Conservation (phyloP, 306 rosid genomes). For the Cucumis cinereus region DNA sequence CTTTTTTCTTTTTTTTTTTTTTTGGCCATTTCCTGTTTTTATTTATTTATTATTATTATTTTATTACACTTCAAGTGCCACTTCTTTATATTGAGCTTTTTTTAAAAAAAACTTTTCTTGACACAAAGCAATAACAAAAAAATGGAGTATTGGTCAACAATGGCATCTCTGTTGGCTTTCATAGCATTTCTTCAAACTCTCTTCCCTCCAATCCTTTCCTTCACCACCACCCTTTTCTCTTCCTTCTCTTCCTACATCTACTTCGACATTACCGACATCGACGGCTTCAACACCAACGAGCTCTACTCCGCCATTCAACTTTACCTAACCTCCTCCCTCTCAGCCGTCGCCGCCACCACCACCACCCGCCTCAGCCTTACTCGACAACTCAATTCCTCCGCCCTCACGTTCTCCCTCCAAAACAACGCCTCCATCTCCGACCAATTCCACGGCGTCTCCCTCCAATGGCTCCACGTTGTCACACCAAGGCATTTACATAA, state of each 20-base stretch:
- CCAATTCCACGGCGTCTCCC: constrained; percentile 48
- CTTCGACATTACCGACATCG: constrained; percentile 87
- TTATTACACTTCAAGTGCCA: no score
- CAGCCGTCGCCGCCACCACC: constrained; percentile 24
- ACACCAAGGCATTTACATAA: constrained; percentile 59
- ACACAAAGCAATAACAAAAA: not conserved
- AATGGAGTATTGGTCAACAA: constrained; percentile 80
- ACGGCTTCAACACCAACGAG: constrained; percentile 94
- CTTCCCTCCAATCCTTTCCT: constrained; percentile 53
- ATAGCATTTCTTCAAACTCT: constrained; percentile 59
- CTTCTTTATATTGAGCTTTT: no score
- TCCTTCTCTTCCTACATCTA: constrained; percentile 57
- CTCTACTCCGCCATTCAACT: constrained; percentile 92
- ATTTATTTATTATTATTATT: no score
- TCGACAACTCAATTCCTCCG: constrained; percentile 67
- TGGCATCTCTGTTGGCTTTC: constrained; percentile 65
- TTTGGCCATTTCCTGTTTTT: no score
- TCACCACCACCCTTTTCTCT: constrained; percentile 35
- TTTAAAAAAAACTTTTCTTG: not conserved
- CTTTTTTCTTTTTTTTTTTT: no score
- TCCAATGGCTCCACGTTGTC: constrained; percentile 79
- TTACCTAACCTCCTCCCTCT: constrained; percentile 63
- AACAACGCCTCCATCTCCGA: constrained; percentile 79
- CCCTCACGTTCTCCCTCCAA: constrained; percentile 64
- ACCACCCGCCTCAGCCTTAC: constrained; percentile 52